Evolutionary conservation across 306 rosid species (phyloP).

Genomic region (Pterocarpus macrocarpus): DNA sequence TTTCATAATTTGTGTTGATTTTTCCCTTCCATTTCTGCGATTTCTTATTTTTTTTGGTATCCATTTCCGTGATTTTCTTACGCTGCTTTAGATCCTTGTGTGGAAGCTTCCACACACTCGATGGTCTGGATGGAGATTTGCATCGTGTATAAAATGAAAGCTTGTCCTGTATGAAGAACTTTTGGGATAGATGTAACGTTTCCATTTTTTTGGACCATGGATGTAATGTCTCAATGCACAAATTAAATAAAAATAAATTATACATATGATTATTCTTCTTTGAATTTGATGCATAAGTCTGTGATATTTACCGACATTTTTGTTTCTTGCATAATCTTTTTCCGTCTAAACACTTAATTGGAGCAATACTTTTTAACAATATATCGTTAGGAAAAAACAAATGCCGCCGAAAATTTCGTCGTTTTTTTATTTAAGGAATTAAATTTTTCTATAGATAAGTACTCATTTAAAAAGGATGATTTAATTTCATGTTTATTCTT

Average conservation of each 20-base stretch:
- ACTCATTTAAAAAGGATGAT: no score
- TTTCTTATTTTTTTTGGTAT: not conserved
- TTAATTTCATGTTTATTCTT: not conserved
- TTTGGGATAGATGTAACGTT: slow-evolving; percentile 1
- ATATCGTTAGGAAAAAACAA: not conserved
- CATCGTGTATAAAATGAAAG: slow-evolving; percentile 3
- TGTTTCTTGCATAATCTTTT: not conserved
- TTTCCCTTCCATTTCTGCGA: not conserved
- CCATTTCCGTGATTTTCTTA: not conserved
- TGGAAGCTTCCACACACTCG: not conserved
- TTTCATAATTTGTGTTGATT: not conserved
- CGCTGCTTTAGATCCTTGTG: not conserved
- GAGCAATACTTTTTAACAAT: not conserved
- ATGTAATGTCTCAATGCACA: not conserved
- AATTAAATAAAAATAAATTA: not conserved
- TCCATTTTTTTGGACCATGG: not conserved
- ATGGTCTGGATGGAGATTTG: slow-evolving; percentile 17
- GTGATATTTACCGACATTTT: not conserved
- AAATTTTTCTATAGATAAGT: not conserved
- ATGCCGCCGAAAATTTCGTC: not conserved
- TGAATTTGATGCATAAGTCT: not conserved
- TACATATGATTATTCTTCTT: not conserved
- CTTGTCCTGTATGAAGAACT: slow-evolving; percentile 20
- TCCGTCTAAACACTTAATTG: not conserved
- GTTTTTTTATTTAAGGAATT: not conserved